Evolutionary conservation across 805 yeast species (phyloP), one percentile per base, ranked within the genome.

Genomic region (Candida nitratophila): DNA sequence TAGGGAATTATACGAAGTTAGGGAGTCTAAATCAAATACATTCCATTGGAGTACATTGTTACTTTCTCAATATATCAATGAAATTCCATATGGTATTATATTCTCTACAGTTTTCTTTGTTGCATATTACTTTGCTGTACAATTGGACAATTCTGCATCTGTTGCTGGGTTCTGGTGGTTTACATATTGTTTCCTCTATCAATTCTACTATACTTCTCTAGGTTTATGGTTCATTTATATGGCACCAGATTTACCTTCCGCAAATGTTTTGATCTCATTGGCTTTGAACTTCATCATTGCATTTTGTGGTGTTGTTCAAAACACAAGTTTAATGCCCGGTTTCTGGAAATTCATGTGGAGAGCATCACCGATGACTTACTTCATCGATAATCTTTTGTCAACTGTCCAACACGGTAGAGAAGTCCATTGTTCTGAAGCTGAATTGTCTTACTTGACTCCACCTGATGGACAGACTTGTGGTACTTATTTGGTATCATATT

Each of bases 321-420:
- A 80, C n/a, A 63, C 64, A 8, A 35, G 48, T 2, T 63, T 70
- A 42, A 74, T 85, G 81, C 93, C 95, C 14, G 80, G 86, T 1
- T 86, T 86, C 69, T 86, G 95, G 95, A 78, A 75, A 39, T 86
- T 83, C 59, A 83, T 86, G 89, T 81, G 84, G 75, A 75, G 83
- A 51, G 71, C 70, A 19, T 81, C 86, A 22, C 95, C 85, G 11
- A 74, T 74, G 63, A 83, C 91, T 1, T 86, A 86, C 57, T 76
- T 83, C 60, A 66, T 86, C 46, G 79, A 77, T 50, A 55, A 50
- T 39, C 69, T 77, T 43, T 68, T 83, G 47, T 65, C 80, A 36
- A 69, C 65, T 21, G 63, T 58, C 22, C 69, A 73, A 43, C 81
- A 81, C 50, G 73, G 70, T 30, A 67, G 74, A 49, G 56, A 61